phyloP scores from a whole-genome alignment of 768 basidiomycete genomes.

The Kondoa subrosea region DNA sequence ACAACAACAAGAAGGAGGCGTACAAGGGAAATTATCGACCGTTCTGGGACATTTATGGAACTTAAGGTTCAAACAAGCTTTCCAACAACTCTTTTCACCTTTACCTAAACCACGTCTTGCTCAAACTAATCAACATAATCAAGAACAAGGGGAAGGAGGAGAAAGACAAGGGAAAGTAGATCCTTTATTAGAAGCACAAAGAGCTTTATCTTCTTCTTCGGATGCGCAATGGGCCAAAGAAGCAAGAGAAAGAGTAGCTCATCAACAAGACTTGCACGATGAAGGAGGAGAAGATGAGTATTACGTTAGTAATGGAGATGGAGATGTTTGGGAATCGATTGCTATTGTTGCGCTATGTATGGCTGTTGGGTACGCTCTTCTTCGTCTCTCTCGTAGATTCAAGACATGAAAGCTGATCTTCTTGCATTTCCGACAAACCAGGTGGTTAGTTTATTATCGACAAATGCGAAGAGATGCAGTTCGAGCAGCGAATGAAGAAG shows the following conservation, averaged over 20 bases:
- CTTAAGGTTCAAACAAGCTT: no score
- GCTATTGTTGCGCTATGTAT: conserved; percentile 1
- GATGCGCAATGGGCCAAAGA: background rate
- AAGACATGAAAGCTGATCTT: background rate
- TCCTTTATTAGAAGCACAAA: background rate
- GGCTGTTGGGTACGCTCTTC: background rate
- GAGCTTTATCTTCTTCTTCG: background rate
- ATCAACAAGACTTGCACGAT: background rate
- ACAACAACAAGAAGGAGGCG: background rate
- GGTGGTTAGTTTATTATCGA: background rate
- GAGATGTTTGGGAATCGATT: background rate
- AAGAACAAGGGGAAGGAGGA: background rate
- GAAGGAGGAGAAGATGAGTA: background rate
- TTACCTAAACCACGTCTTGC: no score
- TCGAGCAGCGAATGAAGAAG: background rate
- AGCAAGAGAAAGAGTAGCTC: background rate
- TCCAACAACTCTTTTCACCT: no score
- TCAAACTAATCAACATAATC: background rate
- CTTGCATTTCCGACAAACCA: no score
- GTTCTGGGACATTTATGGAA: no score
- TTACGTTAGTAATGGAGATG: background rate
- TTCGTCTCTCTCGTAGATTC: background rate
- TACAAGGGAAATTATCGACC: background rate
- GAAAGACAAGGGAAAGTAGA: background rate
- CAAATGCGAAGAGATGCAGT: background rate